Evolutionary conservation across 2,329 filamentous ascomycete species (phyloP).

Genomic region (Ascochyta fabae): DNA sequence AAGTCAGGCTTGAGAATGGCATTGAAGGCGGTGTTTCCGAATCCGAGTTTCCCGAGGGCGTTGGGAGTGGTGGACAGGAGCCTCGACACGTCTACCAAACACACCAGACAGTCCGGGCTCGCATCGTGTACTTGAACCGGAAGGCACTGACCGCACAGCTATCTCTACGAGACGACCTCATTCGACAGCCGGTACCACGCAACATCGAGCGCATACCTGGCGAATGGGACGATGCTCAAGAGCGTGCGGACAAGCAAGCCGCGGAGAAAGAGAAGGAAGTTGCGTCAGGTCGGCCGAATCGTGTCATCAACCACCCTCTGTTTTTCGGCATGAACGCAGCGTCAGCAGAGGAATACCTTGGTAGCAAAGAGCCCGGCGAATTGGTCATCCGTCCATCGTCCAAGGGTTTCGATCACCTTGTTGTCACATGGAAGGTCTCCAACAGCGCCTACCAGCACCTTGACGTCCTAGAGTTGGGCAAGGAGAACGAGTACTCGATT

Average conservation of each 20-base stretch:
- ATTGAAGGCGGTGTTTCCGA: constrained; percentile 87
- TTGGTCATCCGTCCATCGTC: constrained; percentile 95
- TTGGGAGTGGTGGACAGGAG: constrained; percentile 57
- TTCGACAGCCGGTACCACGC: constrained; percentile 64
- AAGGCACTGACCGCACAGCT: constrained; percentile 84
- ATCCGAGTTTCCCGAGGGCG: constrained; percentile 77
- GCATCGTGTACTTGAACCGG: constrained; percentile 85
- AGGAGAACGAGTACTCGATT: constrained; percentile 95
- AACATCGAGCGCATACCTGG: constrained; percentile 71
- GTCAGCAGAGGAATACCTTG: constrained; percentile 92
- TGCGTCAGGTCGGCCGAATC: constrained; percentile 81
- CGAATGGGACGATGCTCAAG: constrained; percentile 87
- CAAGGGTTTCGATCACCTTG: constrained; percentile 92
- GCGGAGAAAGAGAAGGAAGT: constrained; percentile 86
- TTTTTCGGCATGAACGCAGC: constrained; percentile 92
- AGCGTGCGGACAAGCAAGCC: constrained; percentile 77
- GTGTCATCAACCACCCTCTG: constrained; percentile 96
- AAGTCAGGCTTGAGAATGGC: constrained; percentile 91
- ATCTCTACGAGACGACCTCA: constrained; percentile 79
- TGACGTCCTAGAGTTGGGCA: constrained; percentile 94
- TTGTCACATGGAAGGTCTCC: constrained; percentile 97
- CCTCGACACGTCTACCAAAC: constrained; percentile 71
- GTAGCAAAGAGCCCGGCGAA: constrained; percentile 83
- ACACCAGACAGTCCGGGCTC: constrained; percentile 86
- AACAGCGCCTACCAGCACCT: constrained; percentile 98